Conservation (phyloP, 2,329 filamentous ascomycete genomes). For the Elsinoe batatas region DNA sequence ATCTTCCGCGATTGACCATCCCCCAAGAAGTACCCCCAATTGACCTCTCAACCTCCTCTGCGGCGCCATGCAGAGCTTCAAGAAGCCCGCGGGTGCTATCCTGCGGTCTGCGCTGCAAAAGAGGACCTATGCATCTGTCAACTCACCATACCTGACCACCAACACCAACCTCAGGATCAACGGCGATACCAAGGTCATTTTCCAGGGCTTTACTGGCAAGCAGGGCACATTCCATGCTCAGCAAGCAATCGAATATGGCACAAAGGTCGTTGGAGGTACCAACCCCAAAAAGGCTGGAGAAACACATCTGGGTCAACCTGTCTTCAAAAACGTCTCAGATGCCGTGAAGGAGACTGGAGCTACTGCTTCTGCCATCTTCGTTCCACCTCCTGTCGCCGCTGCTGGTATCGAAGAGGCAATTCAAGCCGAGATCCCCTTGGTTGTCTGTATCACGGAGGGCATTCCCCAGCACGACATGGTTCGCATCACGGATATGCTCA, state of each 20-base stretch:
- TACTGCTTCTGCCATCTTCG: slow-evolving; percentile 88
- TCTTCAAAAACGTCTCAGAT: slow-evolving; percentile 82
- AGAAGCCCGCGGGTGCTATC: slow-evolving; percentile 59
- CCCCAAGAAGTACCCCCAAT: slow-evolving; percentile 9
- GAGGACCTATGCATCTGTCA: slow-evolving; percentile 62
- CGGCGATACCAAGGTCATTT: slow-evolving; percentile 85
- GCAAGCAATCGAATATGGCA: slow-evolving; percentile 98
- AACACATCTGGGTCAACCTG: slow-evolving; percentile 80
- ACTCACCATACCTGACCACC: slow-evolving; percentile 41
- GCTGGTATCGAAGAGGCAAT: slow-evolving; percentile 96
- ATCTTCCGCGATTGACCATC: slow-evolving; percentile 1
- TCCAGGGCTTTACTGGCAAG: slow-evolving; percentile 85
- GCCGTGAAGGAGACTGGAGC: slow-evolving; percentile 85
- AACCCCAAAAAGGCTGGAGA: slow-evolving; percentile 97
- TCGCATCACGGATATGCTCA: slow-evolving; percentile 94
- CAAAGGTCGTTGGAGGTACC: slow-evolving; percentile 93
- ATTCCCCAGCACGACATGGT: slow-evolving; percentile 99
- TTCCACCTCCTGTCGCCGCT: slow-evolving; percentile 89
- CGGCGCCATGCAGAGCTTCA: slow-evolving; percentile 70
- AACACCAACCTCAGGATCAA: slow-evolving; percentile 77
- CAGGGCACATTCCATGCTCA: slow-evolving; percentile 79
- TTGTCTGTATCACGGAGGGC: slow-evolving; percentile 96
- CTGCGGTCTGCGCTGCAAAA: slow-evolving; percentile 56
- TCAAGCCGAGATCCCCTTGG: slow-evolving; percentile 80
- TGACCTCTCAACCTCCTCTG: slow-evolving; percentile 6